Base-by-base conservation (phyloP, 2,329 filamentous ascomycete genomes). In the Penicillium paneum region DNA sequence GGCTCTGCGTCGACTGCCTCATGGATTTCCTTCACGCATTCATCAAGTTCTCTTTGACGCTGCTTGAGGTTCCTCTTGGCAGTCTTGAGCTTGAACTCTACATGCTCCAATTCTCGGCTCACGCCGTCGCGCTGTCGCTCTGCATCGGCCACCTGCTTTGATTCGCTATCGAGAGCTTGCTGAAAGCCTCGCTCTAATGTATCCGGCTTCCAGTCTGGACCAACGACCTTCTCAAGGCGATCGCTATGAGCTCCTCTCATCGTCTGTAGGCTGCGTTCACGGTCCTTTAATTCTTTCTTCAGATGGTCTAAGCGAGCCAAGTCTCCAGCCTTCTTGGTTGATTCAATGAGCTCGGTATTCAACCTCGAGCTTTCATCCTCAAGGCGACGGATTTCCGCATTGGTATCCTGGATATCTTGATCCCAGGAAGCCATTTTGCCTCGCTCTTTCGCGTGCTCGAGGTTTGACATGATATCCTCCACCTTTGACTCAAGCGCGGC, bases 251-350 rank as follows among this genome's bases (percentile, higher is more conserved):
- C 90, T 44, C 79, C 84, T 58, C 79, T 83, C 76, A 97, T 84
- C 0, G 90, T 94, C 8, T 91, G 83, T 2, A 97, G 78, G 57
- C 88, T 89, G 32, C 84, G 82, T 69, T 89, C 83, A 52, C 87
- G 84, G 61, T 91, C 87, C 59, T 84, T 83, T 28, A 91, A 74
- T 66, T 96, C 89, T 63, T 91, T 92, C 66, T 88, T 91, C 32
- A 92, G 81, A 63, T 89, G 86, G 54, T 96, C 90, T 11, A 99
- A 80, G 64, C 89, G 87, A 12, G 93, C 94, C 35, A 91, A 83
- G 58, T 96, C 91, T 4, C 87, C 85, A 6, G 91, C 91, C 54
- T 89, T 83, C 54, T 87, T 86, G 2, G 89, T 96, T 55, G 88
- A 90, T 64, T 95, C 88, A 8, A 91, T 82, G 34, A 97, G 82